Conservation (phyloP, 2,329 filamentous ascomycete genomes). For the Aureobasidium sp. region DNA sequence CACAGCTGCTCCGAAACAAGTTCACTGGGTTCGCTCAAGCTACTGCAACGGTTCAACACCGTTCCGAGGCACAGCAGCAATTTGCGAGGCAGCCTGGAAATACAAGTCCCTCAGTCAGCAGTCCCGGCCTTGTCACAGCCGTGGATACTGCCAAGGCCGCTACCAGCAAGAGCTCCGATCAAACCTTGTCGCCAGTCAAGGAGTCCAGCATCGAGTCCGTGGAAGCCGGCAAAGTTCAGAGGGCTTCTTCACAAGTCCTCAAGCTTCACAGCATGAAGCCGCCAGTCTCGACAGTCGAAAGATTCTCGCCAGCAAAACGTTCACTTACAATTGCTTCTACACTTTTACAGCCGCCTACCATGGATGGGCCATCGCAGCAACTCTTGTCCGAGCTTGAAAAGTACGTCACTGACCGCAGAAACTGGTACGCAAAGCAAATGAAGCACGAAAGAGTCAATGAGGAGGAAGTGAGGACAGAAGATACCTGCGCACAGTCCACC, state of each 20-base stretch:
- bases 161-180: not conserved
- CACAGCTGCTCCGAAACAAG: not conserved
- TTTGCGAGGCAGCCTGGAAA: constrained; percentile 2
- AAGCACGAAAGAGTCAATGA: not conserved
- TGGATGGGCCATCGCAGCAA: not conserved
- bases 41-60: not conserved
- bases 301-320: not conserved
- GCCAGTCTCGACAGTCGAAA: not conserved
- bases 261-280: not conserved
- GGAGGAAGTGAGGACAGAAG: not conserved
- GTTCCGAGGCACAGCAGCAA: constrained; percentile 4
- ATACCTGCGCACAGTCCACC: not conserved
- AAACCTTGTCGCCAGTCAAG: not conserved
- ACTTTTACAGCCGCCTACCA: not conserved
- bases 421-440: not conserved
- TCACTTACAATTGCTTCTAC: not conserved
- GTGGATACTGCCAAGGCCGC: not conserved
- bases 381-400: not conserved
- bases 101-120: constrained; percentile 4
- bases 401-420: not conserved
- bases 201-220: not conserved
- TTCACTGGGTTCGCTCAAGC: constrained; percentile 2
- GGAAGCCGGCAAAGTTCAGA: not conserved
- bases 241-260: not conserved
- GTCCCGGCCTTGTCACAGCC: not conserved